Evolutionary conservation across 495 filamentous ascomycete species (phyloP).

Genomic region (Penicillium silybi): DNA sequence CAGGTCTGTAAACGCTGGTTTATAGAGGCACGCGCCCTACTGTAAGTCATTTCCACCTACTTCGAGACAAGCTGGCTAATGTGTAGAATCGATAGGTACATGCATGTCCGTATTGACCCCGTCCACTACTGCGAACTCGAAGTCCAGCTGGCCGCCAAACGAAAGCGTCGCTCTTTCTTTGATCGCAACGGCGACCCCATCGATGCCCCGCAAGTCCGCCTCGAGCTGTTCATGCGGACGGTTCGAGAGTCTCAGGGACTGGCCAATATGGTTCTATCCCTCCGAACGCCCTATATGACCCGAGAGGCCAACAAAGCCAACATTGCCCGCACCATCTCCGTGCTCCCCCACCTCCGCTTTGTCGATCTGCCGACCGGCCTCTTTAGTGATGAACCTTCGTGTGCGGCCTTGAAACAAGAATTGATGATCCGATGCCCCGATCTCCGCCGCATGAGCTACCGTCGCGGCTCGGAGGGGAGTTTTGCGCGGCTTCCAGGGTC

Average conservation of each 20-base stretch:
- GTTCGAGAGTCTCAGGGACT: constrained; percentile 69
- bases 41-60: constrained; percentile 40
- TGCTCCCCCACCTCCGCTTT: constrained; percentile 80
- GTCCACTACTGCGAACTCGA: constrained; percentile 95
- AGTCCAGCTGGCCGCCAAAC: constrained; percentile 67
- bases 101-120: constrained; percentile 84
- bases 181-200: constrained; percentile 71
- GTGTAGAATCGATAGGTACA: constrained; percentile 55
- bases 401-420: constrained; percentile 72
- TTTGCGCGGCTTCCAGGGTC: constrained; percentile 64
- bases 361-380: constrained; percentile 82
- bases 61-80: not conserved
- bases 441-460: constrained; percentile 84
- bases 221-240: constrained; percentile 73
- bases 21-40: constrained; percentile 41
- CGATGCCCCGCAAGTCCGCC: constrained; percentile 70
- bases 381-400: constrained; percentile 72
- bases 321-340: constrained; percentile 79
- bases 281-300: constrained; percentile 96
- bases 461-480: constrained; percentile 69
- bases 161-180: constrained; percentile 71
- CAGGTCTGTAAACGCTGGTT: constrained; percentile 73
- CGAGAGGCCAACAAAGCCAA: constrained; percentile 81
- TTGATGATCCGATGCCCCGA: constrained; percentile 78
- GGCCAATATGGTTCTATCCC: constrained; percentile 62